Evolutionary conservation across 371 early-diverging fungal species (phyloP), one percentile per base, ranked within the genome.

Genomic region (Syncephalastrum sp.): DNA sequence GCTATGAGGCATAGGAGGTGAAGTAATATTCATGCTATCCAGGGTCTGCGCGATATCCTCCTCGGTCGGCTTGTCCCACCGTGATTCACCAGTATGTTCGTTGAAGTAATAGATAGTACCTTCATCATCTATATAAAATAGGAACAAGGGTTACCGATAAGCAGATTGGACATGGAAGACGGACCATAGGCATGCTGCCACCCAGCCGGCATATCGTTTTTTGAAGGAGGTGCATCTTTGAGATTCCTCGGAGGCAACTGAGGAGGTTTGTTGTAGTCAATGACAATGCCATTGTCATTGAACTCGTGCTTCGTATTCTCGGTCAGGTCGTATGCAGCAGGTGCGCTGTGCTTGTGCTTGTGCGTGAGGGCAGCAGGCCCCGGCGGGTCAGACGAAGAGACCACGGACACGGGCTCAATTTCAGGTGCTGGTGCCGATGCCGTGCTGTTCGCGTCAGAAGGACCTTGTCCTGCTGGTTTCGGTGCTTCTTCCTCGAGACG

Each of bases 21-120:
- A 10, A 8, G 41, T 27, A 21, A 57, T 57, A 33, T 38, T 25
- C 29, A 42, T 29, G 13, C 48, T 14, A 15, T 49, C 19, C 15
- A 43, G 38, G 14, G 42, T 48, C 1, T 47, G 49, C 29, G 33
- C 55, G 4, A 29, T 47, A 29, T 44, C 42, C 3, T 21, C 48
- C n/a, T 33, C 50, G 17, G 23, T 53, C n/a, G 59, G 60, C 17
- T 48, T 54, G 12, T 76, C 78, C 80, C 83, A 78, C 15, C 72
- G 66, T 12, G 83, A 70, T 59, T 77, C 72, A n/a, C 79, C 74
- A 0, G 80, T 79, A 3, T 53, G 56, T 29, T 69, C 67, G 42
- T 83, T 79, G 46, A 83, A 83, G 64, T 78, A 83, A 45, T 79
- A 81, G 24, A 64, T 67, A 3, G 73, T 65, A 3, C 83, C 81